Percentiles rank a stretch among this genome's conserved stretches.
phyloP scores from a whole-genome alignment of 2,329 filamentous ascomycete species.

The Didymella lethalis region DNA sequence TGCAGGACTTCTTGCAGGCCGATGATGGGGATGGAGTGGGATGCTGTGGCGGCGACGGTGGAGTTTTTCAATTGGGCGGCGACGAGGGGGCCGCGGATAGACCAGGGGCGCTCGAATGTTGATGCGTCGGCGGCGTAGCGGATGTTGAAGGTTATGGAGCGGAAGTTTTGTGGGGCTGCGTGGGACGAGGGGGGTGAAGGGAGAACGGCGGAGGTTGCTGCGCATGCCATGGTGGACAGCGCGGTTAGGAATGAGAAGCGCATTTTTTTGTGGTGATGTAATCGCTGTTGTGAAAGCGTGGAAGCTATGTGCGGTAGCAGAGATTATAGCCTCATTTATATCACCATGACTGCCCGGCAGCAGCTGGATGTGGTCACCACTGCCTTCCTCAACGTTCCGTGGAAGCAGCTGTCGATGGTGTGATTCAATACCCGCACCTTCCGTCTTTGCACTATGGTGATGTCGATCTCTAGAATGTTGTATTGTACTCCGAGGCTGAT shows the following conservation, averaged over 20 bases:
- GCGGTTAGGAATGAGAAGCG: background rate
- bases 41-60: constrained; percentile 59
- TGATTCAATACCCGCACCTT: background rate
- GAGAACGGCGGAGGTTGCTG: background rate
- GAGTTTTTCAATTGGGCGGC: constrained; percentile 57
- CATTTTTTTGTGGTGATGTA: background rate
- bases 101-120: constrained; percentile 66
- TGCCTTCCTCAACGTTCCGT: background rate
- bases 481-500: background rate
- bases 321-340: background rate
- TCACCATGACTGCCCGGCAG: background rate
- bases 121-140: constrained; percentile 64
- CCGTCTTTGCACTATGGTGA: background rate
- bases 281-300: background rate
- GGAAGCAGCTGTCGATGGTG: background rate
- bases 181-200: background rate
- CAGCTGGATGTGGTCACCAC: background rate
- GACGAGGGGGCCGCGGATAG: constrained; percentile 63
- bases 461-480: constrained; percentile 1
- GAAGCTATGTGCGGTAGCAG: background rate
- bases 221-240: background rate
- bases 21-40: constrained; percentile 61
- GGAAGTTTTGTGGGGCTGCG: constrained; percentile 21
- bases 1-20: constrained; percentile 74
- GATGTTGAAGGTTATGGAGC: constrained; percentile 69